A percentile compares a stretch with the other conserved stretches of the same genome.
Conservation (phyloP, 1,139 yeast genomes). For the Kodamaea fungicola region DNA sequence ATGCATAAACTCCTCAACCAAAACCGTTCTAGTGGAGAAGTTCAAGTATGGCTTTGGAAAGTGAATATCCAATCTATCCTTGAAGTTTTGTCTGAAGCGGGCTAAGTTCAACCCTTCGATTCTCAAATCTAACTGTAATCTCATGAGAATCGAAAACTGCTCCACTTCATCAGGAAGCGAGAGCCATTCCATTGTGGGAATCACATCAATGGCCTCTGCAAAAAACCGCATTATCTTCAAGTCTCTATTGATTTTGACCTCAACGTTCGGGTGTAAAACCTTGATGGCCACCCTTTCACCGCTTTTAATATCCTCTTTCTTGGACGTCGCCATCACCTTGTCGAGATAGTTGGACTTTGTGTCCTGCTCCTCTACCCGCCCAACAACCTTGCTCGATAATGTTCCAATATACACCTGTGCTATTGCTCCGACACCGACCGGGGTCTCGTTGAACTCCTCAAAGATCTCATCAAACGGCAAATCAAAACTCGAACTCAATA, state of each 20-base stretch:
- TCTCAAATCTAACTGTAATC: conserved; percentile 80
- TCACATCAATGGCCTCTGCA: conserved; percentile 61
- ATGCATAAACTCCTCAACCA: conserved; percentile 81
- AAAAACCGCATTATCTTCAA: conserved; percentile 77
- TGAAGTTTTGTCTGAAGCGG: conserved; percentile 63
- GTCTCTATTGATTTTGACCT: conserved; percentile 70
- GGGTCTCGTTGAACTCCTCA: conserved; percentile 70
- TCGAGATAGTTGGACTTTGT: conserved; percentile 24
- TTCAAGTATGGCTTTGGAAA: conserved; percentile 77
- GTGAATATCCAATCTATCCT: conserved; percentile 56
- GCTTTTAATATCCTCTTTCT: conserved; percentile 32
- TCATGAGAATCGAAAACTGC: conserved; percentile 83
- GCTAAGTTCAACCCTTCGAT: conserved; percentile 82
- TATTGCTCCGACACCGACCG: conserved; percentile 95
- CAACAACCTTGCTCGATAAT: conserved; percentile 45
- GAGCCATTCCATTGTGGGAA: conserved; percentile 98
- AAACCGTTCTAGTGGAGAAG: conserved; percentile 65
- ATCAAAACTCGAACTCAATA: conserved; percentile 60
- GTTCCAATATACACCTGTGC: conserved; percentile 91
- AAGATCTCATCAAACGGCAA: conserved; percentile 73
- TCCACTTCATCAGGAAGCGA: conserved; percentile 92
- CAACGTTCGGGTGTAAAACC: conserved; percentile 87
- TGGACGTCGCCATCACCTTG: conserved; percentile 38
- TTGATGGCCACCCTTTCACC: conserved; percentile 79
- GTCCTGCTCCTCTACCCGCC: conserved; percentile 30